Conservation (phyloP, 1,284 basidiomycete species). For the Caloboletus firmus region DNA sequence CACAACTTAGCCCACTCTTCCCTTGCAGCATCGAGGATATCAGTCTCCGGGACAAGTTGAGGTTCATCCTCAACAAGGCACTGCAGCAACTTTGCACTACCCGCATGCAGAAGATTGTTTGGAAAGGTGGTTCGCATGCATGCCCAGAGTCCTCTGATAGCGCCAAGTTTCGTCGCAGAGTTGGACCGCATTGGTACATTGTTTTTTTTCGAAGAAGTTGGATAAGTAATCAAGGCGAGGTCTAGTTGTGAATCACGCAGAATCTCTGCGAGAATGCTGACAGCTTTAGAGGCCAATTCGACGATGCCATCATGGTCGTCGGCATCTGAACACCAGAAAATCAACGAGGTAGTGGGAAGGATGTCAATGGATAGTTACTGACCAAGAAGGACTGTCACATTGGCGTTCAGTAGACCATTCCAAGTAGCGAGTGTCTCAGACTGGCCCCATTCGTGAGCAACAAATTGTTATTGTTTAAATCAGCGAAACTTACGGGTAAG, state of each 20-base stretch:
- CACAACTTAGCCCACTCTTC: slow-evolving; percentile 60
- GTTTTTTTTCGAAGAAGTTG: slow-evolving; percentile 9
- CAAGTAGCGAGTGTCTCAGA: slow-evolving; percentile 43
- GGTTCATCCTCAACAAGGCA: slow-evolving; percentile 51
- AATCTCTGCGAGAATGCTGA: slow-evolving; percentile 48
- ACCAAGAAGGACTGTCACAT: slow-evolving; percentile 35
- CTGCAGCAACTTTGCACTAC: slow-evolving; percentile 46
- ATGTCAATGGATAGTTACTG: slow-evolving; percentile 25
- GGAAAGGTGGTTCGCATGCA: slow-evolving; percentile 46
- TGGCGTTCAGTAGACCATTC: slow-evolving; percentile 42
- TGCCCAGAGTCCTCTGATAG: slow-evolving; percentile 58
- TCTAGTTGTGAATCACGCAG: slow-evolving; percentile 55
- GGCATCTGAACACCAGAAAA: slow-evolving; percentile 23
- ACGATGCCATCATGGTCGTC: slow-evolving; percentile 35
- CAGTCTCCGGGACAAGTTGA: slow-evolving; percentile 46
- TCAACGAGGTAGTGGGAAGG: slow-evolving; percentile 9
- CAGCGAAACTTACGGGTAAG: slow-evolving; percentile 43
- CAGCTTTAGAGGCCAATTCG: slow-evolving; percentile 44
- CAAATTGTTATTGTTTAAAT: slow-evolving; percentile 5
- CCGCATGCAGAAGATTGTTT: slow-evolving; percentile 38
- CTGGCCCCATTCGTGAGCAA: slow-evolving; percentile 24
- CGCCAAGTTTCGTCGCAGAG: slow-evolving; percentile 47
- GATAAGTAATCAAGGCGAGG: slow-evolving; percentile 36
- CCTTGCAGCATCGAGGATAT: slow-evolving; percentile 41
- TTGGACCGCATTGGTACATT: slow-evolving; percentile 37